phyloP scores from a whole-genome alignment of 129 eudicot species.

The Flaveria sonorensis region DNA sequence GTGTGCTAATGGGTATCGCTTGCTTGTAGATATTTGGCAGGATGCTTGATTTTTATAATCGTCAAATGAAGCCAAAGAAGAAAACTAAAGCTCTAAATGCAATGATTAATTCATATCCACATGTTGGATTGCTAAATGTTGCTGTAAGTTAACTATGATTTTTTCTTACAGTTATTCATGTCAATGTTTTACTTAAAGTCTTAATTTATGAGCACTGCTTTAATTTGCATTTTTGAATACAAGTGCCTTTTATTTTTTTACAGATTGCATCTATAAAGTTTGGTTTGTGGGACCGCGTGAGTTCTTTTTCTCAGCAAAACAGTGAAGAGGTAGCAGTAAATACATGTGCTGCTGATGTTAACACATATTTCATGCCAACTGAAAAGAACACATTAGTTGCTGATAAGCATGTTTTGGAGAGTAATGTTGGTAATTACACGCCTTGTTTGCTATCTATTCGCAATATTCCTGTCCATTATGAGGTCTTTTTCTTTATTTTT shows the following conservation, averaged over 20 bases:
- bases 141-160: constrained; percentile 61
- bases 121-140: constrained; percentile 69
- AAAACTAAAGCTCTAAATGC: constrained; percentile 34
- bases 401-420: constrained; percentile 16
- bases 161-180: not conserved
- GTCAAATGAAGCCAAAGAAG: constrained; percentile 24
- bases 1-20: constrained; percentile 15
- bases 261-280: constrained; percentile 73
- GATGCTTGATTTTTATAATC: constrained; percentile 63
- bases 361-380: constrained; percentile 49
- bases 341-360: constrained; percentile 34
- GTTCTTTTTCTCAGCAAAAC: constrained; percentile 45
- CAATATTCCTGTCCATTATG: not conserved
- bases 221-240: not conserved
- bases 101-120: constrained; percentile 51
- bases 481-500: not conserved
- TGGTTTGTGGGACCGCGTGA: constrained; percentile 78
- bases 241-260: not conserved
- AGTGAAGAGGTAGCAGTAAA: constrained; percentile 26
- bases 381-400: constrained; percentile 30
- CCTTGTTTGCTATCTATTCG: not conserved
- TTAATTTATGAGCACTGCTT: not conserved
- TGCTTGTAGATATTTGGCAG: constrained; percentile 59
- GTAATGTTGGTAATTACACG: constrained; percentile 42
- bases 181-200: not conserved